These are phyloP conservation scores for Raphidocelis subcapitata DNA, from an alignment of 139 green algal genomes.

Conservation along the genomic window DNA sequence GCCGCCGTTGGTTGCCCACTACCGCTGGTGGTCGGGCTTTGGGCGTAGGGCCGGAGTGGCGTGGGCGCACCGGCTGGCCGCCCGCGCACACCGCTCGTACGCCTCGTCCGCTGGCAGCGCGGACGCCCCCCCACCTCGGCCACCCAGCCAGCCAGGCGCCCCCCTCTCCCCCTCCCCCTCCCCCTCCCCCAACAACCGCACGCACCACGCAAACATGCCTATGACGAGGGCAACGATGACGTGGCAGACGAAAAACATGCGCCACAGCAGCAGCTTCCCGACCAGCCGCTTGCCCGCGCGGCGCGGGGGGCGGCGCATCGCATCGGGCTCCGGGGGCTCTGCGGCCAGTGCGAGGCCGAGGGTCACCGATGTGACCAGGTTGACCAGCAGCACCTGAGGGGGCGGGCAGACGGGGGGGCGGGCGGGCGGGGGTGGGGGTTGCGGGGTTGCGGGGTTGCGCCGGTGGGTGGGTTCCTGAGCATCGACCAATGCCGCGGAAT, in stretches of 20 bases:
- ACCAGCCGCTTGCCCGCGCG: conserved; percentile 39
- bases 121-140: too few relatives aligned
- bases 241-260: conserved; percentile 37
- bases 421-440: not conserved
- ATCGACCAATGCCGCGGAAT: too few relatives aligned
- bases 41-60: too few relatives aligned
- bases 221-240: conserved; percentile 30
- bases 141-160: too few relatives aligned
- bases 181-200: too few relatives aligned
- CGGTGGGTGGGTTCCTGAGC: too few relatives aligned
- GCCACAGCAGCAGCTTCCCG: conserved; percentile 46
- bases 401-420: conserved; percentile 6
- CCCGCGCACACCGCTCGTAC: too few relatives aligned
- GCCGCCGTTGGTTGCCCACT: too few relatives aligned
- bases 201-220: conserved; percentile 30
- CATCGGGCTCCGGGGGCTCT: conserved; percentile 45
- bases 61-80: too few relatives aligned
- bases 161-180: too few relatives aligned
- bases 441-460: not conserved
- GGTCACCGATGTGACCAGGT: conserved; percentile 91
- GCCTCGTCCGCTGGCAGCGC: too few relatives aligned
- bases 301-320: conserved; percentile 53
- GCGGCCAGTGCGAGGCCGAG: conserved; percentile 90
- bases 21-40: too few relatives aligned
- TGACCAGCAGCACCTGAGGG: conserved; percentile 87